A percentile compares a stretch with the other conserved stretches of the same genome.
Conservation (phyloP, 768 basidiomycete species). For the Galerina marginata region DNA sequence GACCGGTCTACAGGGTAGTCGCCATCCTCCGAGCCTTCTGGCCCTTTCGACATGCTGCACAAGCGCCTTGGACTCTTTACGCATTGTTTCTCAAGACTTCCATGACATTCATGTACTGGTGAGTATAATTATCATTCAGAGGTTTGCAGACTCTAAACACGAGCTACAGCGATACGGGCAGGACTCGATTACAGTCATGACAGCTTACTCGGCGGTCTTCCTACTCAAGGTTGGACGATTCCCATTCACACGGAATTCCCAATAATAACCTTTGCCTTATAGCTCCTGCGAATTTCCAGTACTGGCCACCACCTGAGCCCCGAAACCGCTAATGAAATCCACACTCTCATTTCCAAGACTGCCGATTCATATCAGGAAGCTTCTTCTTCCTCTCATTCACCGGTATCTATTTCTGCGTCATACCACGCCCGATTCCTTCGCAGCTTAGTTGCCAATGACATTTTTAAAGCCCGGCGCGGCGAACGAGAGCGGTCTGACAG, state of each 20-base stretch:
- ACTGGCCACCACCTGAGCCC: slow-evolving; percentile 63
- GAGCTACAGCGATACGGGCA: slow-evolving; percentile 75
- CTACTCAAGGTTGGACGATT: slow-evolving; percentile 58
- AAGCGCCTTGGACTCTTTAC: slow-evolving; percentile 73
- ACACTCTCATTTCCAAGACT: slow-evolving; percentile 66
- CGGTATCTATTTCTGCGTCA: slow-evolving; percentile 68
- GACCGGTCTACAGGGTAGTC: slow-evolving; percentile 49
- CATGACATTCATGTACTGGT: slow-evolving; percentile 77
- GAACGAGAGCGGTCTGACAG: slow-evolving; percentile 43
- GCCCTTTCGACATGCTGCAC: slow-evolving; percentile 76
- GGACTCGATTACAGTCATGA: slow-evolving; percentile 86
- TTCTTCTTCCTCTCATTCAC: slow-evolving; percentile 53
- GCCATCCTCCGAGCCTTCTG: slow-evolving; percentile 64
- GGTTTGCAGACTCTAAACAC: slow-evolving; percentile 2
- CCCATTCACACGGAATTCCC: background rate
- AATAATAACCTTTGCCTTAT: background rate
- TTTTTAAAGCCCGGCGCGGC: slow-evolving; percentile 55
- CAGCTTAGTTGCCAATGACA: slow-evolving; percentile 68
- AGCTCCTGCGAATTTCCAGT: slow-evolving; percentile 75
- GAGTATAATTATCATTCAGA: slow-evolving; percentile 27
- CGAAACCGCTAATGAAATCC: slow-evolving; percentile 67
- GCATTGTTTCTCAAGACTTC: slow-evolving; percentile 77
- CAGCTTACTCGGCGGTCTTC: slow-evolving; percentile 84
- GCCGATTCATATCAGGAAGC: slow-evolving; percentile 83
- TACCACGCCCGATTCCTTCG: slow-evolving; percentile 83